Conservation (phyloP, 108 stramenopile species). For the Poteriospumella lacustris region DNA sequence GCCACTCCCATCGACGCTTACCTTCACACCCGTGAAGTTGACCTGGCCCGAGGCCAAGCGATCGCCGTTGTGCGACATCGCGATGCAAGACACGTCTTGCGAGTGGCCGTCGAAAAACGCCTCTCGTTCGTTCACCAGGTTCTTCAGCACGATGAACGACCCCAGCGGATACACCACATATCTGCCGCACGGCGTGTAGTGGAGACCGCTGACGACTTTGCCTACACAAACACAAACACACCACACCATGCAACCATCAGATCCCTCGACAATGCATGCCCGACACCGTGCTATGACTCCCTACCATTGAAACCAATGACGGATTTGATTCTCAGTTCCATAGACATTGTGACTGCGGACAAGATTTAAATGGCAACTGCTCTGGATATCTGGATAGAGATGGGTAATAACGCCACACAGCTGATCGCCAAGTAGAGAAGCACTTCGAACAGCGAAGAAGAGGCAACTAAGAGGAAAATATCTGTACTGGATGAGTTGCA, state of each 20-base stretch:
- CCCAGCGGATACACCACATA: constrained; percentile 62
- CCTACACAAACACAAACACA: constrained; percentile 14
- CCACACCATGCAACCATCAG: neutral
- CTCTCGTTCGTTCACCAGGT: constrained; percentile 42
- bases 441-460: too few species aligned
- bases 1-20: too few species aligned
- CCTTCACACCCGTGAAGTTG: constrained; percentile 5
- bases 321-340: constrained; percentile 41
- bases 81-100: constrained; percentile 63
- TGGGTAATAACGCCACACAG: too few species aligned
- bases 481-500: too few species aligned
- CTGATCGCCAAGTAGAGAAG: too few species aligned
- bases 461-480: too few species aligned
- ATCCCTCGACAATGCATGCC: too few species aligned
- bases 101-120: constrained; percentile 70
- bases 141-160: constrained; percentile 51
- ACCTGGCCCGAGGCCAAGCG: constrained; percentile 69
- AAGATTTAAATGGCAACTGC: too few species aligned
- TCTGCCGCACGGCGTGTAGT: constrained; percentile 67
- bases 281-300: too few species aligned
- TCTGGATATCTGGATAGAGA: too few species aligned
- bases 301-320: constrained; percentile 57
- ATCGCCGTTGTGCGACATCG: constrained; percentile 61
- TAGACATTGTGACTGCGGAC: too few species aligned
- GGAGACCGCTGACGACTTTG: constrained; percentile 59